A percentile compares a stretch with the other conserved stretches of the same genome.
These are phyloP conservation scores for Leccinum aurantiacum DNA, from an alignment of 768 basidiomycete genomes.

Conservation along the genomic window DNA sequence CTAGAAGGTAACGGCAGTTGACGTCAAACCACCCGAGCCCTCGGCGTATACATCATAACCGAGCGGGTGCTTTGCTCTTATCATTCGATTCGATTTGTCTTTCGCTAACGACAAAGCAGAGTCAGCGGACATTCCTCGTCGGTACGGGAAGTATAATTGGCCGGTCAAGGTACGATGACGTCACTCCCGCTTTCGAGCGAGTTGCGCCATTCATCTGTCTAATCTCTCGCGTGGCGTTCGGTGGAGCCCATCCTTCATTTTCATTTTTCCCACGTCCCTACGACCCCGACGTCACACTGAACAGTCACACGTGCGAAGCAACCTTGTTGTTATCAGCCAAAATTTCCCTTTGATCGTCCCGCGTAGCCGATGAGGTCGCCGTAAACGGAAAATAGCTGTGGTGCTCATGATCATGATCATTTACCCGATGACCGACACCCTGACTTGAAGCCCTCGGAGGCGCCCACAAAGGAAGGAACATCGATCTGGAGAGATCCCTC, in stretches of 20 bases:
- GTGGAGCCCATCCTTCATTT: not conserved
- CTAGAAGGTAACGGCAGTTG: not conserved
- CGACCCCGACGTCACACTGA: not conserved
- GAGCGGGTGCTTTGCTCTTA: not conserved
- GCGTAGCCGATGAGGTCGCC: not conserved
- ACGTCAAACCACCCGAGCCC: not conserved
- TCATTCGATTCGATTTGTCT: not conserved
- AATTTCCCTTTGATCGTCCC: not conserved
- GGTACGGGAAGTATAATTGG: not conserved
- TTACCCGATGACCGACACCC: not conserved
- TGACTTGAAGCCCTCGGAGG: not conserved
- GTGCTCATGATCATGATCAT: not conserved
- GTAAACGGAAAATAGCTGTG: not conserved
- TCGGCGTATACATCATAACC: not conserved
- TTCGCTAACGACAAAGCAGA: not conserved
- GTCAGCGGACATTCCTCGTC: not conserved
- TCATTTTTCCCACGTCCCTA: not conserved
- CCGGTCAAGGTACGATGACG: not conserved
- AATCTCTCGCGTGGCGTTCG: not conserved
- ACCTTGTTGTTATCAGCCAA: not conserved
- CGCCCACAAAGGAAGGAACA: not conserved
- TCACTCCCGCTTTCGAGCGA: not conserved
- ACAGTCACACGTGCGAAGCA: not conserved
- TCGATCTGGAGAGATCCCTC: not conserved
- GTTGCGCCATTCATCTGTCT: not conserved